phyloP scores from a whole-genome alignment of 2,329 filamentous ascomycete species.

The Phoma herbarum region DNA sequence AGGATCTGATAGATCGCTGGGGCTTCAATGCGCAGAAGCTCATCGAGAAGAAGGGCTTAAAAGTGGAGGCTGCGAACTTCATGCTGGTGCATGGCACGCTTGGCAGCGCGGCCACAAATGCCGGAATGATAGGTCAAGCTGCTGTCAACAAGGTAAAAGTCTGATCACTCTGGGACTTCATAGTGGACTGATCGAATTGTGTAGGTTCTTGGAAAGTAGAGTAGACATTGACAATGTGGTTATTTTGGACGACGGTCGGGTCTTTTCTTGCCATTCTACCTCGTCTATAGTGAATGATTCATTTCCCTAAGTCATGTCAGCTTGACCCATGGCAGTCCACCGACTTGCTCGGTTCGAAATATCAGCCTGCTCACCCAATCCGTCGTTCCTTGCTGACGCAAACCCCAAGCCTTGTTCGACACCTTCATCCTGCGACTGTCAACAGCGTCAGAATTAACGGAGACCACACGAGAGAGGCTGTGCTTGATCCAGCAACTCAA shows the following conservation, averaged over 20 bases:
- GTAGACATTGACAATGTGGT: too few species aligned
- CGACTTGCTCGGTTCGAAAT: too few species aligned
- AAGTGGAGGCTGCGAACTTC: slow-evolving; percentile 29
- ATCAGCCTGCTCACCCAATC: too few species aligned
- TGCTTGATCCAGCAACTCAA: not conserved
- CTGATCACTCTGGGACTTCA: not conserved
- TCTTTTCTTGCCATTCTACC: too few species aligned
- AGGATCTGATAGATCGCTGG: slow-evolving; percentile 38
- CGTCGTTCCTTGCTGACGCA: too few species aligned
- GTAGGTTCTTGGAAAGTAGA: not conserved
- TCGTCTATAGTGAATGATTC: too few species aligned
- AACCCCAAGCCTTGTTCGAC: too few species aligned
- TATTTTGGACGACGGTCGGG: too few species aligned
- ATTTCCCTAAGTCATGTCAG: too few species aligned
- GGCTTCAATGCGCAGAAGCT: slow-evolving; percentile 31
- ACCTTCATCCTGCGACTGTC: too few species aligned
- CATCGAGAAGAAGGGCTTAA: slow-evolving; percentile 31
- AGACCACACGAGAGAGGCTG: not conserved
- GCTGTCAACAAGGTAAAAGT: slow-evolving; percentile 26
- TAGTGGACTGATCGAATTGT: not conserved
- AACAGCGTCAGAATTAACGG: too few species aligned
- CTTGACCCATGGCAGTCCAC: too few species aligned
- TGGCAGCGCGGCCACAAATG: slow-evolving; percentile 27
- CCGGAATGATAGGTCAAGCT: slow-evolving; percentile 29
- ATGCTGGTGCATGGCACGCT: slow-evolving; percentile 32